Evolutionary conservation across 176 grass and related monocot species (phyloP).

Genomic region (Musa acuminata): DNA sequence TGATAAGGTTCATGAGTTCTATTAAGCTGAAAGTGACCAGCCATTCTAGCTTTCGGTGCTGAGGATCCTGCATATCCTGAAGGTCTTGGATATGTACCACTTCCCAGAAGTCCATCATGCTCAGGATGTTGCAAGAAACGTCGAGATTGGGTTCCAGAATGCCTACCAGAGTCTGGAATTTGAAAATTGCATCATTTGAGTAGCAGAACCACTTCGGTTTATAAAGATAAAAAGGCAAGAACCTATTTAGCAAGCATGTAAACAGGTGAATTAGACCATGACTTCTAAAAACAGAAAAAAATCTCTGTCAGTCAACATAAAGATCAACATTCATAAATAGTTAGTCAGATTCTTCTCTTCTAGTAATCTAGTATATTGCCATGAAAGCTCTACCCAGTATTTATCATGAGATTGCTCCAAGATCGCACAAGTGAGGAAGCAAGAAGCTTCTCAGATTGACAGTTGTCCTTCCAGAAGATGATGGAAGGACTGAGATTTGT

Average conservation of each 20-base stretch:
- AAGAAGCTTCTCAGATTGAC: not conserved
- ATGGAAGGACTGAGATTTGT: not conserved
- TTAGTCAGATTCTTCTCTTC: not conserved
- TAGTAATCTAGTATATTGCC: not conserved
- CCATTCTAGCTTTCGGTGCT: constrained; percentile 40
- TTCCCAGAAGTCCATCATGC: constrained; percentile 92
- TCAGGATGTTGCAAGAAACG: constrained; percentile 60
- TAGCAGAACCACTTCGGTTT: not conserved
- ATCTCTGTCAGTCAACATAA: not conserved
- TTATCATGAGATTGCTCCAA: not conserved
- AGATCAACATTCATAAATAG: not conserved
- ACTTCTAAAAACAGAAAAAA: not conserved
- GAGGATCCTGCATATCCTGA: constrained; percentile 46
- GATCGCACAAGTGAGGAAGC: not conserved
- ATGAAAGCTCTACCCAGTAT: not conserved
- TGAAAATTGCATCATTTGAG: not conserved
- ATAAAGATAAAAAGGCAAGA: not conserved
- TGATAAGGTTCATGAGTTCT: constrained; percentile 77
- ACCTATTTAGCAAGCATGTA: not conserved
- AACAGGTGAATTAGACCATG: not conserved
- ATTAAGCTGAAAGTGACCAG: constrained; percentile 41
- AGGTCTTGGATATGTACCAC: constrained; percentile 57
- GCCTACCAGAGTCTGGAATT: constrained; percentile 41
- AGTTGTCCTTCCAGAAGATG: not conserved
- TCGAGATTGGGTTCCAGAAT: constrained; percentile 44